Percentiles rank a stretch among this genome's conserved stretches.
Conservation (phyloP, 768 basidiomycete species). For the Mycena pura region DNA sequence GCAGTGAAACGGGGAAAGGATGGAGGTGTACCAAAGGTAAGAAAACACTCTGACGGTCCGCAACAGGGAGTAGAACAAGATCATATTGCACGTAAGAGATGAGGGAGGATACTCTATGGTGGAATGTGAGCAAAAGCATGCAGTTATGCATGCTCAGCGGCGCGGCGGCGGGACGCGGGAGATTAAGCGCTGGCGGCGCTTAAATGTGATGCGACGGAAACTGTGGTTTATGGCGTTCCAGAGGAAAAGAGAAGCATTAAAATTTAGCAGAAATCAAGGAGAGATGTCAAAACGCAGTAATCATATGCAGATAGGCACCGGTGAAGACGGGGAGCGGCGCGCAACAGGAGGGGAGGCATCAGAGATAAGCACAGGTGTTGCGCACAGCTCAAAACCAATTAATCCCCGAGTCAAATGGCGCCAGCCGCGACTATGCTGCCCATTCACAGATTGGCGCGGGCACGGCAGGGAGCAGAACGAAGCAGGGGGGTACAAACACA, state of each 20-base stretch:
- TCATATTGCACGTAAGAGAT: background rate
- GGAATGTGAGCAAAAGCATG: background rate
- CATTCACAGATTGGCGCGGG: background rate
- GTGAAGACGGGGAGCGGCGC: background rate
- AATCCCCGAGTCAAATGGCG: background rate
- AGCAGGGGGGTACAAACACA: background rate
- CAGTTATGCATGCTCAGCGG: background rate
- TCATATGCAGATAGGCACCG: background rate
- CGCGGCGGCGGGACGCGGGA: background rate
- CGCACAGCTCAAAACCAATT: background rate
- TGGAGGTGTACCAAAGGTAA: background rate
- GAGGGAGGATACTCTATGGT: background rate
- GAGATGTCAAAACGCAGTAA: background rate
- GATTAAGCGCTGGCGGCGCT: background rate
- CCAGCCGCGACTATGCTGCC: background rate
- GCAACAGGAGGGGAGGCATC: background rate
- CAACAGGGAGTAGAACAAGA: background rate
- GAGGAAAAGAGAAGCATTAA: background rate
- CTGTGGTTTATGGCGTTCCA: background rate
- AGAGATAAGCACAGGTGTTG: background rate
- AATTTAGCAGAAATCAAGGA: background rate
- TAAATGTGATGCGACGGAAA: background rate
- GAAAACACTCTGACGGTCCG: background rate
- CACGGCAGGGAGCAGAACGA: background rate
- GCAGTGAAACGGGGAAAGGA: background rate